phyloP scores from a whole-genome alignment of 305 asterid species.

The Andrographis paniculata region DNA sequence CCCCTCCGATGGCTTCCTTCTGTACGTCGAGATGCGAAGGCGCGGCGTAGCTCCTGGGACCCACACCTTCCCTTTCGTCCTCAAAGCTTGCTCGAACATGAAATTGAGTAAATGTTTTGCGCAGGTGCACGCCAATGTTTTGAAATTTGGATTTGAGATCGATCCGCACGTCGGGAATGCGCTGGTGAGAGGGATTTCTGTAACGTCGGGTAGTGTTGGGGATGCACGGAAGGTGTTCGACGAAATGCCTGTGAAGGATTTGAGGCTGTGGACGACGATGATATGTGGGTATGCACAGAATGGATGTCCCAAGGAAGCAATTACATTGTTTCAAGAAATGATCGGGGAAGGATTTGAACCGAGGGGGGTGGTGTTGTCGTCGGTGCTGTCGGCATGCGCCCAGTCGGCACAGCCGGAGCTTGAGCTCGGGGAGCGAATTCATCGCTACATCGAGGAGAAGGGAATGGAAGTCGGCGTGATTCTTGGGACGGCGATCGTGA shows the following conservation, averaged over 20 bases:
- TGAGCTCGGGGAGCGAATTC: constrained; percentile 72
- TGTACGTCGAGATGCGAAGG: constrained; percentile 50
- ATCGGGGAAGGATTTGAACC: constrained; percentile 44
- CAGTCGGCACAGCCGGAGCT: constrained; percentile 57
- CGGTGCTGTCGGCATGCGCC: constrained; percentile 80
- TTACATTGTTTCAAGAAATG: constrained; percentile 50
- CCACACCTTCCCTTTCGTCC: constrained; percentile 73
- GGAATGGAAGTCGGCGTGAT: constrained; percentile 48
- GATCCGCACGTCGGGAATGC: constrained; percentile 66
- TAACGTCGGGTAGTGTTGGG: constrained; percentile 24
- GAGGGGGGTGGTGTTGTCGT: constrained; percentile 48
- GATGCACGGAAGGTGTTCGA: constrained; percentile 66
- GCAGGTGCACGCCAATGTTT: constrained; percentile 55
- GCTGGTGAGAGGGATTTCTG: constrained; percentile 54
- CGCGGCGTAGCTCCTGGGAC: constrained; percentile 42
- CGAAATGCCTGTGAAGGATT: constrained; percentile 32
- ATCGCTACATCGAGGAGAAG: constrained; percentile 36
- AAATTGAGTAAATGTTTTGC: constrained; percentile 21
- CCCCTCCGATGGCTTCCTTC: constrained; percentile 35
- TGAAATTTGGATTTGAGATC: constrained; percentile 45
- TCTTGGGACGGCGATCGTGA: constrained; percentile 78
- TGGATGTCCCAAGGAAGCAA: constrained; percentile 36
- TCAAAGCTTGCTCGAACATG: constrained; percentile 51
- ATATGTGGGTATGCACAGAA: constrained; percentile 80
- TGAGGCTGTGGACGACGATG: constrained; percentile 72